phyloP scores from a whole-genome alignment of 2,329 filamentous ascomycete species.

The Colletotrichum cuscutae region DNA sequence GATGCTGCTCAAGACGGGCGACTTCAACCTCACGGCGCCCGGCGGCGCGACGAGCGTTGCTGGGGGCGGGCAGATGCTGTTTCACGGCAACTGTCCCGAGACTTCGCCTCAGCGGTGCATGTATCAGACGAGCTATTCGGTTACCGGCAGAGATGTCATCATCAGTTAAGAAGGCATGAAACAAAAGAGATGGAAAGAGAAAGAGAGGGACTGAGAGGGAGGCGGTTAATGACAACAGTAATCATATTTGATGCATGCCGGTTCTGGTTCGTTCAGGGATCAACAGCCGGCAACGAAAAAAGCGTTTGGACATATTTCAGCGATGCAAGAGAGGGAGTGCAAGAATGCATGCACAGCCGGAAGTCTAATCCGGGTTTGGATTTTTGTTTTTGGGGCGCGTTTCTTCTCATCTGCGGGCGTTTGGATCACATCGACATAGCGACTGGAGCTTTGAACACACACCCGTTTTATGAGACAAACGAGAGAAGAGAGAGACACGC shows the following conservation, averaged over 20 bases:
- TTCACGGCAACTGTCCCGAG: slow-evolving; percentile 49
- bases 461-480: background rate
- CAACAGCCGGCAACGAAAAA: background rate
- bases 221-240: background rate
- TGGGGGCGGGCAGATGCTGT: slow-evolving; percentile 44
- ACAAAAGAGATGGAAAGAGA: background rate
- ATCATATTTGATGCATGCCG: background rate
- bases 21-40: slow-evolving; percentile 51
- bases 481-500: background rate
- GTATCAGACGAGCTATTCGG: slow-evolving; percentile 42
- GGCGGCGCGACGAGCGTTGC: slow-evolving; percentile 51
- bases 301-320: background rate
- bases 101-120: slow-evolving; percentile 45
- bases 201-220: background rate
- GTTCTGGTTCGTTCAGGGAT: background rate
- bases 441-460: background rate
- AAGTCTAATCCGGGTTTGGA: background rate
- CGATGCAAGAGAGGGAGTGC: background rate
- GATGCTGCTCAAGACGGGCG: slow-evolving; percentile 49
- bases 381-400: background rate
- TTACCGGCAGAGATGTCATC: slow-evolving; percentile 32
- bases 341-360: background rate
- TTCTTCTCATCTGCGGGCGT: slow-evolving; percentile 16
- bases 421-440: slow-evolving; percentile 1
- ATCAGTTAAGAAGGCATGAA: slow-evolving; percentile 11